Evolutionary conservation across 805 yeast genomes (phyloP), one percentile per base, ranked within the genome.

Genomic region (Wickerhamiella cacticola): DNA sequence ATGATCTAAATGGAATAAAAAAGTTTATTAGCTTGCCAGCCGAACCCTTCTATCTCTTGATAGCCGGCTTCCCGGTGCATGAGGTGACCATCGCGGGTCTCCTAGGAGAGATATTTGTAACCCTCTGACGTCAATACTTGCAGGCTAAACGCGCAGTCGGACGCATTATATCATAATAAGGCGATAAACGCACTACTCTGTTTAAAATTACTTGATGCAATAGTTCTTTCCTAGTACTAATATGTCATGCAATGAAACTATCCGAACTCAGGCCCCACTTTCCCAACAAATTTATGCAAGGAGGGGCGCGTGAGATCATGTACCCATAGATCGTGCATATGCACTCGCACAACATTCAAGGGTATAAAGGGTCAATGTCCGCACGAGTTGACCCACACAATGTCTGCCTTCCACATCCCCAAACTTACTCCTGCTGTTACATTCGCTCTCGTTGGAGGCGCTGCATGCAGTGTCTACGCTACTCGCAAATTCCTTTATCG

Each of bases 401-500:
- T 43, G 46, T 13, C 46, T 33, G 16, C 39, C 9, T 31, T 33
- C 40, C 39, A 43, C 46, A 21, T 41, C 31, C 28, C 40, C 25
- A 40, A 33, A 15, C 33, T 40, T 19, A 36, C 28, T 16, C 45
- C 52, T 23, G 45, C 46, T n/a, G 52, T 58, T 33, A 56, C 62
- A 23, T 39, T 53, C 5, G 51, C 57, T 19, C 38, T 22, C 18
- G 56, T 51, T 19, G 60, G 58, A 21, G 53, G 52, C 29, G 48
- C 52, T 26, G 53, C 54, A 21, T 61, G 55, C 42, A 44, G 59
- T 10, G 51, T 57, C 50, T 48, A 53, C 41, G 56, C 52, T 21
- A 52, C 57, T 40, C 53, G 60, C 45, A 54, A 56, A 56, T 58
- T 53, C 55, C 53, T 54, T 52, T 62, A 62, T 51, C 59, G 65